phyloP scores from a whole-genome alignment of 208 protist species.

The Leishmania amazonensis region DNA sequence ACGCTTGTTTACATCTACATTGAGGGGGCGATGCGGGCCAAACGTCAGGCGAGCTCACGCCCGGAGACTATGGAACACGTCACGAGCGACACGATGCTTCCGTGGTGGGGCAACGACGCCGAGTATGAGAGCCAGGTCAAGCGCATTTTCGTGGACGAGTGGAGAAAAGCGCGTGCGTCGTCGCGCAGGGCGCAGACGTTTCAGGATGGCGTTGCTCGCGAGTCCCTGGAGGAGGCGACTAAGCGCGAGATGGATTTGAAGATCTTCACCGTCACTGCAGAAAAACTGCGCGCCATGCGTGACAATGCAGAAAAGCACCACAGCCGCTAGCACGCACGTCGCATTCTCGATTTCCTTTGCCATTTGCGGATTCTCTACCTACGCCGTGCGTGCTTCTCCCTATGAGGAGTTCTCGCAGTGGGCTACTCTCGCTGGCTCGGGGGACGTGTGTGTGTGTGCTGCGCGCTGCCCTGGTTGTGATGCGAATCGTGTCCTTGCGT shows the following conservation, averaged over 20 bases:
- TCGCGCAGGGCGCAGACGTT: slow-evolving; percentile 70
- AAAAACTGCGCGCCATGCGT: slow-evolving; percentile 71
- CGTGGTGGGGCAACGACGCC: slow-evolving; percentile 89
- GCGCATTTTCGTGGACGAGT: slow-evolving; percentile 89
- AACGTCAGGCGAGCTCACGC: slow-evolving; percentile 50
- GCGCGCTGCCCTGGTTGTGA: neutral
- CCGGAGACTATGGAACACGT: slow-evolving; percentile 72
- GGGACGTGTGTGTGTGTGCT: neutral
- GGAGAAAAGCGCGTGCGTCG: slow-evolving; percentile 67
- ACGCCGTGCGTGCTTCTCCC: neutral
- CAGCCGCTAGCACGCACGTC: slow-evolving; percentile 17
- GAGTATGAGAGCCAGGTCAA: slow-evolving; percentile 91
- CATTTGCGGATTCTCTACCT: neutral
- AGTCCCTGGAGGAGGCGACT: slow-evolving; percentile 68
- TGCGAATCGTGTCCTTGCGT: neutral
- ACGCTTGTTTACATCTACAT: slow-evolving; percentile 64
- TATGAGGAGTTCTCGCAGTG: neutral
- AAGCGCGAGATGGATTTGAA: slow-evolving; percentile 86
- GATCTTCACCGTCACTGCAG: slow-evolving; percentile 85
- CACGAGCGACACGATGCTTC: slow-evolving; percentile 81
- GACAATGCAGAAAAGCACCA: slow-evolving; percentile 68
- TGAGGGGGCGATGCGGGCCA: slow-evolving; percentile 55
- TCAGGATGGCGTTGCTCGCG: slow-evolving; percentile 77
- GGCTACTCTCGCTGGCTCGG: neutral
- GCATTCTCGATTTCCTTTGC: neutral